A percentile compares a stretch with the other conserved stretches of the same genome.
phyloP scores from a whole-genome alignment of 352 stramenopile species.

The Pythium coloratum region DNA sequence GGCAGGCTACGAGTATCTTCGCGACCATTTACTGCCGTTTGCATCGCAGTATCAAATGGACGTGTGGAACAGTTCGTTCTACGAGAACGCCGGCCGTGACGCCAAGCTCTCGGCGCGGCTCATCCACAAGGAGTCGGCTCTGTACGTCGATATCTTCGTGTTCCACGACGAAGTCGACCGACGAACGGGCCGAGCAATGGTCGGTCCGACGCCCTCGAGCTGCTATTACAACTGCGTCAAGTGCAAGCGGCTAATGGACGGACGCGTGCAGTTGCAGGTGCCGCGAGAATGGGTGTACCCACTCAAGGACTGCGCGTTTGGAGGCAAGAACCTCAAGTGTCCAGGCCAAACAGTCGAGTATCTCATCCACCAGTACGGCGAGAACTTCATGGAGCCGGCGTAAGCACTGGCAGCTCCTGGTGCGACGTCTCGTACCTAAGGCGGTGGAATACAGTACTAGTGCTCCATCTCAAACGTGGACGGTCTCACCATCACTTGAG shows the following conservation, averaged over 20 bases:
- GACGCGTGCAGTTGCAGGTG: slow-evolving; percentile 6
- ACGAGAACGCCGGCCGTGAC: slow-evolving; percentile 21
- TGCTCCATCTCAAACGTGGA: too few species aligned
- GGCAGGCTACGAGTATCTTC: slow-evolving; percentile 18
- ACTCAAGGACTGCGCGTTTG: slow-evolving; percentile 15
- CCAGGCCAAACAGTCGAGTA: slow-evolving; percentile 13
- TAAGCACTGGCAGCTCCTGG: neutral
- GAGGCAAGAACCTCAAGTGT: slow-evolving; percentile 5
- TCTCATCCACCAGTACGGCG: slow-evolving; percentile 14
- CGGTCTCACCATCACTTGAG: too few species aligned
- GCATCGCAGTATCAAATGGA: neutral
- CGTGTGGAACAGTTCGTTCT: slow-evolving; percentile 21
- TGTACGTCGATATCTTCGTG: slow-evolving; percentile 39
- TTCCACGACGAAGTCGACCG: slow-evolving; percentile 23
- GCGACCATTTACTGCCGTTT: neutral
- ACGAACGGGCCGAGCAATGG: slow-evolving; percentile 9
- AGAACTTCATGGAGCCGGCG: slow-evolving; percentile 20
- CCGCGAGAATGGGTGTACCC: slow-evolving; percentile 21
- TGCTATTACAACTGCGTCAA: slow-evolving; percentile 30
- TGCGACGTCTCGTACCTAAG: too few species aligned
- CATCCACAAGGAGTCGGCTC: slow-evolving; percentile 26
- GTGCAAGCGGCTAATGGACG: slow-evolving; percentile 4
- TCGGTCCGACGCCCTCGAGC: slow-evolving; percentile 15
- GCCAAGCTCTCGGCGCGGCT: slow-evolving; percentile 23
- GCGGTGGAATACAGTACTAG: too few species aligned